Evolutionary conservation across 2,329 filamentous ascomycete genomes (phyloP), one percentile per base, ranked within the genome.

Genomic region (Beauveria bassiana): DNA sequence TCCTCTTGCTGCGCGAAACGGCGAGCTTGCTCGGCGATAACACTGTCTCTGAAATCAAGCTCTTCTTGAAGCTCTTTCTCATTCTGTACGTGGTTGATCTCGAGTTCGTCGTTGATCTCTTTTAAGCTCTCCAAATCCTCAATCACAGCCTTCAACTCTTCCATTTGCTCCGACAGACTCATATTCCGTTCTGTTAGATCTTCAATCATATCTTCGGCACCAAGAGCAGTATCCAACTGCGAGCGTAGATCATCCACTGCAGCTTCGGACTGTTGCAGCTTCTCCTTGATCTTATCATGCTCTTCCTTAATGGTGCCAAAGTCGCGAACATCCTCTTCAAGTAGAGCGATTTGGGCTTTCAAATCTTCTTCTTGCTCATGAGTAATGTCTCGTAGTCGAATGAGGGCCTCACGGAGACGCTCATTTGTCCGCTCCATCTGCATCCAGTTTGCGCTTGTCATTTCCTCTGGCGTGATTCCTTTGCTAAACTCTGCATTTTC

Each of bases 31-130:
- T 98, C 93, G n/a, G 85, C 81, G 65, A 97, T 89, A 63, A 96
- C 78, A 60, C 82, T 84, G 65, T 97, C 93, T 72, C 90, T 91
- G 75, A 91, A 89, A 71, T 97, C 93, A 61, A 98, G 84, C 68
- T 97, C 93, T 68, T 96, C 90, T 72, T 96, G 92, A 74, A 99
- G 84, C 71, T 98, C 93, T 73, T 93, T 96, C 72, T 96, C 91
- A 42, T 92, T 90, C 70, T 97, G 92, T 4, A 95, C 85, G 70
- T 97, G 93, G 70, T 96, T 96, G 68, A 91, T 84, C 72, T 97
- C 93, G 3, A 99, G 85, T 74, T 99, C 95, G 69, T 98, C 93
- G 68, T 91, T 96, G 67, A 98, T 86, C 71, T 99, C 93, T 71
- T 92, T 93, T 59, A 98, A 77, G 63, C 85, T 91, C 72, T 97